Conservation (phyloP, 768 basidiomycete genomes). For the Macrolepiota fuliginosa region DNA sequence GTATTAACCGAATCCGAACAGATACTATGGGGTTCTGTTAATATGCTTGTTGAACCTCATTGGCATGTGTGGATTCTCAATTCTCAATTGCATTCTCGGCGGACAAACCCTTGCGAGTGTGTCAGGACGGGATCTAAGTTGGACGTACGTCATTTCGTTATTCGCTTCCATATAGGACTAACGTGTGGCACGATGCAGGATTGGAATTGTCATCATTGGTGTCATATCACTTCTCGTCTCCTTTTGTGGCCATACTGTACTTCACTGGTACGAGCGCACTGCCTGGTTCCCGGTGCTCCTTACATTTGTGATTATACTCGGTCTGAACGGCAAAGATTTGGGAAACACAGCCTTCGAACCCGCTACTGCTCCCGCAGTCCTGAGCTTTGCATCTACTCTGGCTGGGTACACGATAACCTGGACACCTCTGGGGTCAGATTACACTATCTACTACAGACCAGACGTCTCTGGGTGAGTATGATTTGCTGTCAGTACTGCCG, state of each 20-base stretch:
- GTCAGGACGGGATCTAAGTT: constrained; percentile 25
- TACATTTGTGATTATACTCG: constrained; percentile 67
- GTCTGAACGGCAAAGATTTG: constrained; percentile 73
- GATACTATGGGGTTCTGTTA: constrained; percentile 49
- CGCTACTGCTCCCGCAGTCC: constrained; percentile 49
- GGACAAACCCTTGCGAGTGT: constrained; percentile 39
- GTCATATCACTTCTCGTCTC: constrained; percentile 63
- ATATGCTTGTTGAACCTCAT: constrained; percentile 49
- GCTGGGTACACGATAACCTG: constrained; percentile 75
- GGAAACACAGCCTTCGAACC: constrained; percentile 47
- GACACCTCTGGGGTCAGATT: constrained; percentile 64
- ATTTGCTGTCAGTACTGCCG: not conserved
- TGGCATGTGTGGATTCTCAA: constrained; percentile 55
- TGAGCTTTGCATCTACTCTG: constrained; percentile 67
- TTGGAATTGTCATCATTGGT: constrained; percentile 81
- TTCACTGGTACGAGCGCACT: constrained; percentile 66
- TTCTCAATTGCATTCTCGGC: constrained; percentile 61
- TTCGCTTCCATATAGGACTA: not conserved
- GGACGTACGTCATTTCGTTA: constrained; percentile 23
- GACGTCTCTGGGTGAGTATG: constrained; percentile 51
- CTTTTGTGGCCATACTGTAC: constrained; percentile 54
- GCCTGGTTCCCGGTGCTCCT: constrained; percentile 80
- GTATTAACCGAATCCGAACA: constrained; percentile 1
- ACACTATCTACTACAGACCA: constrained; percentile 66
- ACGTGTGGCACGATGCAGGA: constrained; percentile 32